These are phyloP conservation scores for Boletus speciosus DNA, from an alignment of 768 basidiomycete species.

Conservation along the genomic window DNA sequence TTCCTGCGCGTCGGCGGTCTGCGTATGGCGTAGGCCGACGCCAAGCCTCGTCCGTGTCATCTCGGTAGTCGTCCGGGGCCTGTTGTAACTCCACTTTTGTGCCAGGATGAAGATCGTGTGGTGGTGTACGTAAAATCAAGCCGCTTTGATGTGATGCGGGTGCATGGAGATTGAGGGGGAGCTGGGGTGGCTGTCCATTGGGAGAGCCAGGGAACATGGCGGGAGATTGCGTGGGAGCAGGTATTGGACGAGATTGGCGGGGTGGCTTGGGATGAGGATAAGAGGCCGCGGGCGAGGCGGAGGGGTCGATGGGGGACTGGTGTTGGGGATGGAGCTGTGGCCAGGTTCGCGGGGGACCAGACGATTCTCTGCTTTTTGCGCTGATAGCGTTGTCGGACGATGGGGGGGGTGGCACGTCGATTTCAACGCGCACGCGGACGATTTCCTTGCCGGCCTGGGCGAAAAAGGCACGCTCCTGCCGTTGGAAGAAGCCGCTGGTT, in stretches of 20 bases:
- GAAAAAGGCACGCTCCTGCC: conserved; percentile 78
- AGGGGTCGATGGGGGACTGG: conserved; percentile 23
- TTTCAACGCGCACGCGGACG: conserved; percentile 68
- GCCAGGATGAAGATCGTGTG: conserved; percentile 40
- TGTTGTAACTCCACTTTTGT: conserved; percentile 32
- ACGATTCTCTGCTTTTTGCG: conserved; percentile 26
- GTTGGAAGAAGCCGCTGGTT: conserved; percentile 69
- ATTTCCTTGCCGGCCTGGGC: conserved; percentile 77
- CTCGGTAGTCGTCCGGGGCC: conserved; percentile 46
- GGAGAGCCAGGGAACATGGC: conserved; percentile 29
- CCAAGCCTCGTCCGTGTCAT: conserved; percentile 70
- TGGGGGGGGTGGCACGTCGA: conserved; percentile 44
- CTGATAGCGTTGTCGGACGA: conserved; percentile 15
- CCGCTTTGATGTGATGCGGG: conserved; percentile 24
- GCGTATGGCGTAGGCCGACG: conserved; percentile 67
- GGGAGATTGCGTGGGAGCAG: conserved; percentile 25
- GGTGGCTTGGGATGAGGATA: conserved; percentile 32
- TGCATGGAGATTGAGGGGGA: conserved; percentile 33
- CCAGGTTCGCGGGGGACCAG: conserved; percentile 26
- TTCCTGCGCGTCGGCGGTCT: conserved; percentile 74
- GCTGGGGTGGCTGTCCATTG: conserved; percentile 32
- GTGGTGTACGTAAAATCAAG: conserved; percentile 42
- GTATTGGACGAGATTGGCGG: conserved; percentile 27
- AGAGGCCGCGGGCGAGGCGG: conserved; percentile 31
- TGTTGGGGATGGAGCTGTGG: conserved; percentile 32